phyloP scores from a whole-genome alignment of 1,284 basidiomycete genomes.

The Tilletia setariae region DNA sequence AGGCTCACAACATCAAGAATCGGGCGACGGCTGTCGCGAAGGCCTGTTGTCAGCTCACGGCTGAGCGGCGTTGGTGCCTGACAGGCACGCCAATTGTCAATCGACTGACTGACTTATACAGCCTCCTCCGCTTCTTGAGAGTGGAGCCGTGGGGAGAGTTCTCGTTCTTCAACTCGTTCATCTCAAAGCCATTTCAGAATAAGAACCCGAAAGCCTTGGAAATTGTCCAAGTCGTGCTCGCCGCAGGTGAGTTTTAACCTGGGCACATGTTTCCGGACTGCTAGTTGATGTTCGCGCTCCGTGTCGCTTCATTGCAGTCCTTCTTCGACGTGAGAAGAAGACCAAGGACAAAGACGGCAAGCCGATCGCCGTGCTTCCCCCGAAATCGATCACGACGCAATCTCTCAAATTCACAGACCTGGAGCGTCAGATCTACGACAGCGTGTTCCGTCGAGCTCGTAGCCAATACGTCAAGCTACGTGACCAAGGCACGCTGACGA shows the following conservation, averaged over 20 bases:
- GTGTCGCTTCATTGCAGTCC: conserved; percentile 54
- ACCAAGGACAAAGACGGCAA: conserved; percentile 83
- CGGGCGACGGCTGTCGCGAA: conserved; percentile 83
- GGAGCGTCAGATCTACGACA: conserved; percentile 55
- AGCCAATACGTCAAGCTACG: conserved; percentile 42
- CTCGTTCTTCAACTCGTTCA: conserved; percentile 51
- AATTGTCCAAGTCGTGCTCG: conserved; percentile 50
- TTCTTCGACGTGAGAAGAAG: conserved; percentile 83
- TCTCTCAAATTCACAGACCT: conserved; percentile 36
- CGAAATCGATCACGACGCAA: conserved; percentile 66
- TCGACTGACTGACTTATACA: conserved; percentile 77
- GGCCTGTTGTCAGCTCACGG: conserved; percentile 79
- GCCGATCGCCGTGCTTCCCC: conserved; percentile 80
- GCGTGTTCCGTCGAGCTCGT: conserved; percentile 48
- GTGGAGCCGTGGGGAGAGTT: conserved; percentile 75
- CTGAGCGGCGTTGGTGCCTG: conserved; percentile 81
- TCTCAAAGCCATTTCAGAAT: conserved; percentile 49
- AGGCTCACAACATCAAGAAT: conserved; percentile 94
- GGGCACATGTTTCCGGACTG: background rate
- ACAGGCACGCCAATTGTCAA: conserved; percentile 97
- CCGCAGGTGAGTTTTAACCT: conserved; percentile 16
- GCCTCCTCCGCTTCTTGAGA: conserved; percentile 65
- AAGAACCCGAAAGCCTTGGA: conserved; percentile 48
- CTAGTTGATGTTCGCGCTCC: background rate
- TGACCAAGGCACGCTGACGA: conserved; percentile 40